Conservation (phyloP, 805 yeast species). For the Metschnikowia similis region DNA sequence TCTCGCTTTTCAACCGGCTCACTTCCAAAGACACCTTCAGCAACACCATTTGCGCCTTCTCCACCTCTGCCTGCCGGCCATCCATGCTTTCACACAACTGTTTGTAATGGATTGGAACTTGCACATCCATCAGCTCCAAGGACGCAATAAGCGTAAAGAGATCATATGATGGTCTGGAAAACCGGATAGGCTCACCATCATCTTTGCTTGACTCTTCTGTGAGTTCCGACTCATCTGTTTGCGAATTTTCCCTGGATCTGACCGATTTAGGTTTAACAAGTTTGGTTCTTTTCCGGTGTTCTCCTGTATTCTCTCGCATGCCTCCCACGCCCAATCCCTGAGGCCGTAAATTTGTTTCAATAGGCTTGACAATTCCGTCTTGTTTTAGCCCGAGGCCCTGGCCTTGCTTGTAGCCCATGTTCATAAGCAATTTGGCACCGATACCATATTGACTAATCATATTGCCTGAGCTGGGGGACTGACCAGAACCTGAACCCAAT, state of each 20-base stretch:
- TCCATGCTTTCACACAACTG: constrained; percentile 25
- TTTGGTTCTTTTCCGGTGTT: background rate
- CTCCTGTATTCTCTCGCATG: constrained; percentile 30
- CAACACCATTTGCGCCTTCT: constrained; percentile 14
- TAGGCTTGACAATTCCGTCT: constrained; percentile 77
- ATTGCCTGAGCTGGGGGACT: background rate
- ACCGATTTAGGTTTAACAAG: background rate
- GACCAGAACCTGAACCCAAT: background rate
- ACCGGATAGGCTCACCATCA: background rate
- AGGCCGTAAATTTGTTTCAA: constrained; percentile 64
- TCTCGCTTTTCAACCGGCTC: constrained; percentile 10
- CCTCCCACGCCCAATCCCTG: constrained; percentile 76
- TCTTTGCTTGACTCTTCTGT: background rate
- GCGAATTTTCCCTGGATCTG: too few species aligned
- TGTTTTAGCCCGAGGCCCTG: constrained; percentile 74
- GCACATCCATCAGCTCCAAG: constrained; percentile 30
- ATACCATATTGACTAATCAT: constrained; percentile 56
- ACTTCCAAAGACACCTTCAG: constrained; percentile 14
- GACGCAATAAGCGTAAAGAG: constrained; percentile 34
- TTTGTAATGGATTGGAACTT: constrained; percentile 35
- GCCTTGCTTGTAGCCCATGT: constrained; percentile 87
- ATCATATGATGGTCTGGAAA: constrained; percentile 16
- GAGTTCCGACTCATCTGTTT: background rate
- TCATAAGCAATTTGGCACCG: constrained; percentile 71
- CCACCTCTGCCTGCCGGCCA: constrained; percentile 9